Evolutionary conservation across 1,284 basidiomycete species (phyloP).

Genomic region (Puccinia polysora): DNA sequence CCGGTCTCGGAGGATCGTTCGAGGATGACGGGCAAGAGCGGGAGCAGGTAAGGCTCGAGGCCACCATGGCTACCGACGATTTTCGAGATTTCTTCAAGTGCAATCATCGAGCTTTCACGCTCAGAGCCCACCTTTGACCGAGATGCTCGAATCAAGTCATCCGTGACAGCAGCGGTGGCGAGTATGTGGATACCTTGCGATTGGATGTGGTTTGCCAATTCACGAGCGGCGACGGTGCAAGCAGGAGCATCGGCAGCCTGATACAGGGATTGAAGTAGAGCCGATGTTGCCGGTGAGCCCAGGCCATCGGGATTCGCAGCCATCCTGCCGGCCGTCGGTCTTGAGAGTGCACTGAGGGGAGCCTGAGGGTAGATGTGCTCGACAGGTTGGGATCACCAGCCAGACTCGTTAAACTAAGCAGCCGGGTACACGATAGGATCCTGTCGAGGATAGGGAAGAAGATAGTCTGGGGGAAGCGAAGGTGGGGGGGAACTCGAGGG

Average conservation of each 20-base stretch:
- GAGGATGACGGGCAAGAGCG: slow-evolving; percentile 71
- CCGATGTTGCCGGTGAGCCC: slow-evolving; percentile 46
- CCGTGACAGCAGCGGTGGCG: slow-evolving; percentile 52
- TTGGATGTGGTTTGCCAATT: slow-evolving; percentile 53
- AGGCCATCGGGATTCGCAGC: slow-evolving; percentile 66
- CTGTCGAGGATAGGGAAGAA: too few species aligned
- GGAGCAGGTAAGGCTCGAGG: slow-evolving; percentile 73
- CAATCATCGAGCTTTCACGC: slow-evolving; percentile 83
- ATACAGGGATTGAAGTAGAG: slow-evolving; percentile 50
- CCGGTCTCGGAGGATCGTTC: slow-evolving; percentile 92
- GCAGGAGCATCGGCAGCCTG: slow-evolving; percentile 46
- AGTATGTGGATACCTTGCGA: slow-evolving; percentile 52
- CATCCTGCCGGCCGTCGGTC: too few species aligned
- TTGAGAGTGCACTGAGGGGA: too few species aligned
- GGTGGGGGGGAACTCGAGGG: too few species aligned
- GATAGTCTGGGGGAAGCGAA: too few species aligned
- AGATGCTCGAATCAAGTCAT: slow-evolving; percentile 57
- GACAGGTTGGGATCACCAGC: too few species aligned
- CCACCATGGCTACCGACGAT: slow-evolving; percentile 69
- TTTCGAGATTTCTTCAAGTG: slow-evolving; percentile 54
- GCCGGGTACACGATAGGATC: too few species aligned
- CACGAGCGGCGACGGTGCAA: slow-evolving; percentile 51
- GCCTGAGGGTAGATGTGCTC: too few species aligned
- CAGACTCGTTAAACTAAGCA: too few species aligned
- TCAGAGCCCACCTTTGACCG: slow-evolving; percentile 90